Conservation (phyloP, 768 basidiomycete species). For the Lentinula boryana region DNA sequence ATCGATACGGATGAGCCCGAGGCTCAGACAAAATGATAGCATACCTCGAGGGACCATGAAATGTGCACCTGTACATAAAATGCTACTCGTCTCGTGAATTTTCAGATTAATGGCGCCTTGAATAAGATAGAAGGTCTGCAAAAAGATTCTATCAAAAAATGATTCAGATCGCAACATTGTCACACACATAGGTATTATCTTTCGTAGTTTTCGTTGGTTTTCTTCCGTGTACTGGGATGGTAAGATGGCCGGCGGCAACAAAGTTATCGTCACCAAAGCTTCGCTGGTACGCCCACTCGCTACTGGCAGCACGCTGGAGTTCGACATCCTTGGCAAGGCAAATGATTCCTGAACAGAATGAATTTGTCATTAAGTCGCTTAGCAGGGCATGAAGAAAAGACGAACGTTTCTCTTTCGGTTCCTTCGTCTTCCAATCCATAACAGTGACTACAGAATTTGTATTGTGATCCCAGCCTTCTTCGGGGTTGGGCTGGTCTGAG, state of each 20-base stretch:
- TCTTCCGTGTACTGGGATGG: conserved; percentile 69
- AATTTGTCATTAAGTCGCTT: conserved; percentile 1
- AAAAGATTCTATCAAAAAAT: neutral
- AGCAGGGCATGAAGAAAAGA: conserved; percentile 10
- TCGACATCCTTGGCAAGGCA: conserved; percentile 67
- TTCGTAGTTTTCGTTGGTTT: conserved; percentile 88
- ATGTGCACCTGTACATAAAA: conserved; percentile 60
- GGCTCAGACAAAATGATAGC: conserved; percentile 9
- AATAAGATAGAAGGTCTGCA: conserved; percentile 58
- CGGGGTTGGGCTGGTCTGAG: conserved; percentile 31
- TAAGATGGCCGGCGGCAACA: conserved; percentile 84
- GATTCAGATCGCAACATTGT: neutral
- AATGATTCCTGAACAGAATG: conserved; percentile 57
- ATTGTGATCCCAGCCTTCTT: conserved; percentile 83
- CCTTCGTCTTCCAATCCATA: conserved; percentile 53
- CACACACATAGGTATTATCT: conserved; percentile 90
- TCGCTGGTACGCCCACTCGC: conserved; percentile 83
- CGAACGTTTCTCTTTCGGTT: conserved; percentile 71
- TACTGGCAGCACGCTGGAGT: conserved; percentile 53
- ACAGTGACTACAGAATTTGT: conserved; percentile 66
- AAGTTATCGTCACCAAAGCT: conserved; percentile 89
- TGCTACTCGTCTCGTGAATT: conserved; percentile 72
- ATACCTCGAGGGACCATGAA: conserved; percentile 68
- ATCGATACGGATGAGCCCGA: neutral
- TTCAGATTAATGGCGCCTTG: conserved; percentile 86